Conservation (phyloP, 495 filamentous ascomycete species). For the Aspergillus leporis region DNA sequence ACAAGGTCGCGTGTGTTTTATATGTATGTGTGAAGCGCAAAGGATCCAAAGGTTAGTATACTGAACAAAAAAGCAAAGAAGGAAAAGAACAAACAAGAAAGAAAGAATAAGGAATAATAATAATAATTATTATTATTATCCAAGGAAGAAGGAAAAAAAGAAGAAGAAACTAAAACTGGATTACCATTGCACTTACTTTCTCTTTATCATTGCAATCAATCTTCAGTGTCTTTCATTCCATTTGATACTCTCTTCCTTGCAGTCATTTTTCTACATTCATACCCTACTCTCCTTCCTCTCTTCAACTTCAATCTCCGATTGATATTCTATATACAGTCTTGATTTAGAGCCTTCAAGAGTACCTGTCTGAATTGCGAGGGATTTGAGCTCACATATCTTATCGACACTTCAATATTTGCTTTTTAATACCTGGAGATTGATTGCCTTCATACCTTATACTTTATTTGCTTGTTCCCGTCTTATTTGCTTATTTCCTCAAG, state of each 20-base stretch:
- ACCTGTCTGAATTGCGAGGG: slow-evolving; percentile 12
- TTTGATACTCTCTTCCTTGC: background rate
- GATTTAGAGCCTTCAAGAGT: background rate
- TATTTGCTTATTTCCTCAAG: slow-evolving; percentile 20
- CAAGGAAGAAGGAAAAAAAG: background rate
- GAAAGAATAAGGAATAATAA: background rate
- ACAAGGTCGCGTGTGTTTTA: background rate
- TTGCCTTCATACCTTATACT: slow-evolving; percentile 13
- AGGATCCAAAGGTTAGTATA: slow-evolving; percentile 10
- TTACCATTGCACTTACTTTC: background rate
- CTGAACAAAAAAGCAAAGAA: slow-evolving; percentile 1
- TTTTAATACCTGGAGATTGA: slow-evolving; percentile 18
- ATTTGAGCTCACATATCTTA: slow-evolving; percentile 1
- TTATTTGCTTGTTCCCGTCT: slow-evolving; percentile 23
- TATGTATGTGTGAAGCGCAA: slow-evolving; percentile 4
- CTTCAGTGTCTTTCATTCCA: slow-evolving; percentile 3
- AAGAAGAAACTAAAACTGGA: background rate
- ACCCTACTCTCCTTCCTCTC: slow-evolving; percentile 7
- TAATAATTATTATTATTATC: too few relatives aligned
- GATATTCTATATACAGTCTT: slow-evolving; percentile 16
- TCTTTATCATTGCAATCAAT: slow-evolving; percentile 4
- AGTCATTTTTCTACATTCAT: background rate
- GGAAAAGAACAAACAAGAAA: slow-evolving; percentile 12
- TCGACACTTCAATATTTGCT: slow-evolving; percentile 15
- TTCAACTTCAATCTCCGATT: slow-evolving; percentile 1